Base-by-base conservation (phyloP, 2,329 filamentous ascomycete species). In the Aspergillus neotritici region DNA sequence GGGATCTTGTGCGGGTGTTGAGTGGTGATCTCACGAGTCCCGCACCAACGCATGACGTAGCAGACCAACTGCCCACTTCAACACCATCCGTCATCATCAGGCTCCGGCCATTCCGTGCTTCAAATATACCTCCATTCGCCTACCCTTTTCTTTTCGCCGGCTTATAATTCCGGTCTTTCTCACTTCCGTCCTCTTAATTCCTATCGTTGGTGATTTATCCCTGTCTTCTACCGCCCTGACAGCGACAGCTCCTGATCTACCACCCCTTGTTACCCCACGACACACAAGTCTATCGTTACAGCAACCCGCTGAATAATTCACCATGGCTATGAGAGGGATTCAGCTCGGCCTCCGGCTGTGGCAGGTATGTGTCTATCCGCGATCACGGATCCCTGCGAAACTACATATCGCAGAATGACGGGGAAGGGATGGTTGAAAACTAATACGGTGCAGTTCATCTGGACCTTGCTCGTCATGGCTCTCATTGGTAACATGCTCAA, bases 401-500 rank as follows among this genome's bases (percentile, higher is more conserved):
- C 21, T 25, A 12, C 25, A 33, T 16, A 7, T 31, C 21, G 11
- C 14, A 6, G 6, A 6, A 32, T 21, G 31, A 28, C 15, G 31
- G 4, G n/a, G 11, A 10, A 37, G 16, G 25, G 12, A 13, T 13
- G 21, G 17, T 9, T n/a, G 38, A 37, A n/a, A 21, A 32, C 44
- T 41, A 36, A 54, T 39, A n/a, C 7, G 11, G 13, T 31, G 21
- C 33, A 83, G 78, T 77, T 82, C 63, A 38, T 81, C 56, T 81
- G 74, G 67, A 70, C 77, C 29, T 60, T 82, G 44, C 71, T 84
- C 56, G 64, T 82, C 57, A 77, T 82, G 69, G 71, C 78, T 10
- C 69, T 84, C 35, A 61, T 80, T 53, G 80, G 79, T 53, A 80
- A 82, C 70, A 80, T 82, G 69, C 79, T 83, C 58, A 69, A 71